A percentile compares a stretch with the other conserved stretches of the same genome.
phyloP scores from a whole-genome alignment of 177 flowering plant species.

The Telopea speciosissima region DNA sequence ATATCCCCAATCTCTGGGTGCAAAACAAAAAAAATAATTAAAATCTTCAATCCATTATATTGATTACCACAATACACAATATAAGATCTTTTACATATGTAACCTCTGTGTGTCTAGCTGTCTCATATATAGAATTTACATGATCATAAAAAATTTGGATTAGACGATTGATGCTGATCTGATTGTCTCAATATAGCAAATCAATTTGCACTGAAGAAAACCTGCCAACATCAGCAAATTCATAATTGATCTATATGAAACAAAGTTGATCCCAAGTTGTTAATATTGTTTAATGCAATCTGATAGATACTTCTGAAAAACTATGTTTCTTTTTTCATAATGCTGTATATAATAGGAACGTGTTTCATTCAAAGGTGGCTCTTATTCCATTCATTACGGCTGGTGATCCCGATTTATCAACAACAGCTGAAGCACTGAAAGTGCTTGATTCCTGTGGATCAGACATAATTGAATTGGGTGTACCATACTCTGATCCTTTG shows the following conservation, averaged over 20 bases:
- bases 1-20: not conserved
- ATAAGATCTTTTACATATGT: too few species aligned
- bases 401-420: slow-evolving; percentile 86
- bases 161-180: too few species aligned
- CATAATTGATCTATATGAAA: not conserved
- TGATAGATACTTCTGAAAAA: not conserved
- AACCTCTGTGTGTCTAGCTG: too few species aligned
- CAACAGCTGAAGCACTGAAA: slow-evolving; percentile 82
- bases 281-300: not conserved
- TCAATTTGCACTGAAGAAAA: too few species aligned
- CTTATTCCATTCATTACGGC: slow-evolving; percentile 88
- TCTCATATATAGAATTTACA: too few species aligned
- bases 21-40: not conserved
- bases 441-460: slow-evolving; percentile 79
- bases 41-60: not conserved
- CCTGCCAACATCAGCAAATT: too few species aligned
- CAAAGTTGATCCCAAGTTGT: not conserved
- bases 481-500: slow-evolving; percentile 94
- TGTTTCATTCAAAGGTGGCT: slow-evolving; percentile 54
- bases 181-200: too few species aligned
- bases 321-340: not conserved
- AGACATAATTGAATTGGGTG: slow-evolving; percentile 83
- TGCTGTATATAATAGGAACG: slow-evolving; percentile 8
- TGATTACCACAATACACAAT: not conserved
- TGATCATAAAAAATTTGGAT: too few species aligned